These are phyloP conservation scores for Aristolochia fimbriata DNA, from an alignment of 164 flowering plant genomes.

Conservation along the genomic window DNA sequence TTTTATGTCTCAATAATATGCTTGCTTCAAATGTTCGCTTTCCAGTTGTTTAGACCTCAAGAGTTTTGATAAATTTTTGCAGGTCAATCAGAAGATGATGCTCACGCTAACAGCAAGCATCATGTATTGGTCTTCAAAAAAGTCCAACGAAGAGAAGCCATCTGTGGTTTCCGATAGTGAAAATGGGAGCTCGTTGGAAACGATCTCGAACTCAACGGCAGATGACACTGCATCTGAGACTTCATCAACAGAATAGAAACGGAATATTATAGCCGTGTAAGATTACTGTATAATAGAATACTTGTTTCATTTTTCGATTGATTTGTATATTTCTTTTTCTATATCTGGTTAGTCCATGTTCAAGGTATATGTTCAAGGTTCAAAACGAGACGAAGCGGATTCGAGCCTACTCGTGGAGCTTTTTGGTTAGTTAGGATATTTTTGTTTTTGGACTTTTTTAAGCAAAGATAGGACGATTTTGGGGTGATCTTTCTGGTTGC, in stretches of 20 bases:
- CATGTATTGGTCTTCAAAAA: constrained; percentile 77
- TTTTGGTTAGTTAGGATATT: too few relatives aligned
- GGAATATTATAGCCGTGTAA: constrained; percentile 5
- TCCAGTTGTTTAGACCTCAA: too few relatives aligned
- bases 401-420: too few relatives aligned
- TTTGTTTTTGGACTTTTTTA: too few relatives aligned
- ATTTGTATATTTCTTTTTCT: too few relatives aligned
- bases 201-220: constrained; percentile 52
- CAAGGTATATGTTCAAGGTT: too few relatives aligned
- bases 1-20: background rate
- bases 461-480: too few relatives aligned
- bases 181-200: constrained; percentile 46
- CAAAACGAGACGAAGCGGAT: too few relatives aligned
- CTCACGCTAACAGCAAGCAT: constrained; percentile 84
- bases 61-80: constrained; percentile 3
- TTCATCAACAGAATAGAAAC: constrained; percentile 46
- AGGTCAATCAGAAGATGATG: constrained; percentile 95
- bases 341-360: too few relatives aligned
- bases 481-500: too few relatives aligned
- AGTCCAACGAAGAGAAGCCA: constrained; percentile 52
- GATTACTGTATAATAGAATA: background rate
- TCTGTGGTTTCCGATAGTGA: constrained; percentile 57
- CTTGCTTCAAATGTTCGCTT: background rate
- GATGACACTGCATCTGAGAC: constrained; percentile 79
- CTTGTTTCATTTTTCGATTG: too few relatives aligned